Conservation (phyloP, 106 monocot genomes). For the Allium fistulosum region DNA sequence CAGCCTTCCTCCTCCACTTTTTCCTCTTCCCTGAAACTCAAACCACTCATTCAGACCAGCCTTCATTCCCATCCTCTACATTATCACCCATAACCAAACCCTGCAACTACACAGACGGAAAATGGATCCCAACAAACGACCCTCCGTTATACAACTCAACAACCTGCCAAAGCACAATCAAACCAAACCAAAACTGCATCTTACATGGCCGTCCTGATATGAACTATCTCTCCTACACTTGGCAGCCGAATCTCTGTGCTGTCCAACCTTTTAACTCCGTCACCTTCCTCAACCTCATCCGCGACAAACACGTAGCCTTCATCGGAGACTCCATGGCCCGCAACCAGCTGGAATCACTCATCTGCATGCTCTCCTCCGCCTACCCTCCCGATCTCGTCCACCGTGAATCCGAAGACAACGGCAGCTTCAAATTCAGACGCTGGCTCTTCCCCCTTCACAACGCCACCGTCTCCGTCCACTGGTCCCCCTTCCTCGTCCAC, state of each 20-base stretch:
- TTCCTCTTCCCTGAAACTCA: slow-evolving; percentile 4
- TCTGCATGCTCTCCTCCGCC: slow-evolving; percentile 50
- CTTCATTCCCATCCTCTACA: background rate
- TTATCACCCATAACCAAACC: background rate
- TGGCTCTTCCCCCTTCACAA: slow-evolving; percentile 50
- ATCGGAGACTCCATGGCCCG: slow-evolving; percentile 71
- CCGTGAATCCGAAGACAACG: slow-evolving; percentile 23
- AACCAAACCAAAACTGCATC: slow-evolving; percentile 59
- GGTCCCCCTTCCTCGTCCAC: slow-evolving; percentile 89
- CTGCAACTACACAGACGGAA: slow-evolving; percentile 49
- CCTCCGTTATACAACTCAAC: slow-evolving; percentile 47
- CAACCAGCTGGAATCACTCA: slow-evolving; percentile 66
- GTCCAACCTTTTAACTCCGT: slow-evolving; percentile 30
- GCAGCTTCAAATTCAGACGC: slow-evolving; percentile 35
- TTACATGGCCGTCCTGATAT: slow-evolving; percentile 60
- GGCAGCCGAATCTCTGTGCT: slow-evolving; percentile 37
- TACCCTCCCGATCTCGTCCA: slow-evolving; percentile 32
- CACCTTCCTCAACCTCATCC: slow-evolving; percentile 27
- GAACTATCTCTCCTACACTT: slow-evolving; percentile 43
- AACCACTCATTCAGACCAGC: background rate
- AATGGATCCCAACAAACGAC: slow-evolving; percentile 19
- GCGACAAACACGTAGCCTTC: slow-evolving; percentile 50
- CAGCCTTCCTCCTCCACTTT: slow-evolving; percentile 44
- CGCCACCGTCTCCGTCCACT: slow-evolving; percentile 71
- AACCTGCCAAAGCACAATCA: slow-evolving; percentile 38